phyloP scores from a whole-genome alignment of 2,329 filamentous ascomycete genomes.

The Lachnellula willkommii region DNA sequence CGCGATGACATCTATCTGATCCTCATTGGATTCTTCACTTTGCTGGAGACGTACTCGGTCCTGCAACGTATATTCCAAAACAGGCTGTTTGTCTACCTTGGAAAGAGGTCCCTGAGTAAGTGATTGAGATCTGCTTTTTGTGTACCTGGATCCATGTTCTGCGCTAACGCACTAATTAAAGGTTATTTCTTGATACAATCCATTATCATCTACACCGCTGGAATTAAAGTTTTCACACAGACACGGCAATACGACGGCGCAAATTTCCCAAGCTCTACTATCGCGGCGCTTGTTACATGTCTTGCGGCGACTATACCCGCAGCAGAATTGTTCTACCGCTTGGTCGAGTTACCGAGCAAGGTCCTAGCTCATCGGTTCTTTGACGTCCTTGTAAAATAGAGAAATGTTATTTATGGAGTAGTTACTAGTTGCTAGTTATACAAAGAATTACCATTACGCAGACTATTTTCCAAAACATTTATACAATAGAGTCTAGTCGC shows the following conservation, averaged over 20 bases:
- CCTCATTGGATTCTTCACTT: constrained; percentile 37
- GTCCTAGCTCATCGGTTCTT: constrained; percentile 2
- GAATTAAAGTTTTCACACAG: constrained; percentile 31
- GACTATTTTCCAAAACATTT: no score
- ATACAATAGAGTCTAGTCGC: no score
- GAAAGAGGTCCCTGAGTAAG: constrained; percentile 41
- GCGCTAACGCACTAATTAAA: constrained; percentile 13
- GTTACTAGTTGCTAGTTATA: no score
- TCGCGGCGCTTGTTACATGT: constrained; percentile 1
- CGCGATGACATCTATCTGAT: constrained; percentile 40
- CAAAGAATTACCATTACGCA: no score
- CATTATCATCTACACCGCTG: constrained; percentile 37
- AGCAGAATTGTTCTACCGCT: constrained; percentile 3
- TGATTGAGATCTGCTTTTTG: background rate
- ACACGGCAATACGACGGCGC: background rate
- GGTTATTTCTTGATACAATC: constrained; percentile 39
- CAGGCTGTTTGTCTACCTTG: constrained; percentile 34
- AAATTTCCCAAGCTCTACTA: constrained; percentile 3
- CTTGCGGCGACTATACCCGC: background rate
- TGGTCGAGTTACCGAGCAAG: constrained; percentile 4
- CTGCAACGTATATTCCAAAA: constrained; percentile 34
- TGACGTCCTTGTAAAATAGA: background rate
- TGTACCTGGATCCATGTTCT: background rate
- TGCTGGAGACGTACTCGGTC: constrained; percentile 36
- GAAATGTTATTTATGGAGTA: background rate